These are phyloP conservation scores for Artomyces pyxidatus DNA, from an alignment of 768 basidiomycete genomes.

Conservation along the genomic window DNA sequence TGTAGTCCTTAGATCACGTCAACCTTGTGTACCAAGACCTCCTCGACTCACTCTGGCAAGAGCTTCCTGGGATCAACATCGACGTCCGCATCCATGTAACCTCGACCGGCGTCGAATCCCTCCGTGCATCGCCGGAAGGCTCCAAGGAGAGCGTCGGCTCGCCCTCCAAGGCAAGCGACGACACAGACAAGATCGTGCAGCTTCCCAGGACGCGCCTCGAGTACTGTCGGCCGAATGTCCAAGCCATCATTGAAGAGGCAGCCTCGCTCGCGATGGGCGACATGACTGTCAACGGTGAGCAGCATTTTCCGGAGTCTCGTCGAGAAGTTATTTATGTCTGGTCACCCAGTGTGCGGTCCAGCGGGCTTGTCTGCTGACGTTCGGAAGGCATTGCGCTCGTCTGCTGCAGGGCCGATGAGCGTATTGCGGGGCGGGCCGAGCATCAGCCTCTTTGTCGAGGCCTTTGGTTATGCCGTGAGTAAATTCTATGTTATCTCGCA, in stretches of 20 bases:
- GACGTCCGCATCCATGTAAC: neutral
- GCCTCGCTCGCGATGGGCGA: slow-evolving; percentile 11
- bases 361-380: slow-evolving; percentile 31
- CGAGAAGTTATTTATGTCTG: too few species aligned
- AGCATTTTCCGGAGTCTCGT: neutral
- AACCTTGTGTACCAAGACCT: neutral
- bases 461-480: slow-evolving; percentile 29
- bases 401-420: slow-evolving; percentile 25
- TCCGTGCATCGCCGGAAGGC: slow-evolving; percentile 37
- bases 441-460: slow-evolving; percentile 38
- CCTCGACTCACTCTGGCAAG: neutral
- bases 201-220: neutral
- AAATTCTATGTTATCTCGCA: too few species aligned
- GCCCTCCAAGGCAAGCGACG: neutral
- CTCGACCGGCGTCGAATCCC: slow-evolving; percentile 16
- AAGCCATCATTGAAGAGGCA: neutral
- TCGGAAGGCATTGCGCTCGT: slow-evolving; percentile 30
- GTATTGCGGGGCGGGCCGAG: slow-evolving; percentile 38
- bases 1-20: neutral
- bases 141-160: neutral
- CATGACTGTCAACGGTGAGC: slow-evolving; percentile 40
- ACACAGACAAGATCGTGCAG: neutral
- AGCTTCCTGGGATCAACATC: neutral
- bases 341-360: slow-evolving; percentile 53
- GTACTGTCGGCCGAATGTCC: neutral